Evolutionary conservation across 192 early-diverging fungal genomes (phyloP).

Genomic region (Tieghemiomyces parasiticus): DNA sequence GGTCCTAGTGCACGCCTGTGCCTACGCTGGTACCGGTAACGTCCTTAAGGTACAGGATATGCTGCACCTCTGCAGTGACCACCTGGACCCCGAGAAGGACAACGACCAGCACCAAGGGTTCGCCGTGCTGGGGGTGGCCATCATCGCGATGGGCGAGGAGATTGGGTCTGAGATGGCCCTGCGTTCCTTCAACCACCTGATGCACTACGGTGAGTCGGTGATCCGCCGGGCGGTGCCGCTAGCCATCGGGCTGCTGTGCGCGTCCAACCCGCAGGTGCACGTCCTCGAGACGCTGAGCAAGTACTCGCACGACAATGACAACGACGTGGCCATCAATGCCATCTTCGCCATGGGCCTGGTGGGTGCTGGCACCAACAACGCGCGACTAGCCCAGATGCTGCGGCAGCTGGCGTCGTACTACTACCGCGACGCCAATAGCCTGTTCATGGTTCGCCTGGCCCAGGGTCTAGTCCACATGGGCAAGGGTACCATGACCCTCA

Average conservation of each 20-base stretch:
- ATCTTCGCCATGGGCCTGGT: conserved; percentile 99
- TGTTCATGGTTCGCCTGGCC: conserved; percentile 40
- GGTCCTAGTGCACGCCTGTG: conserved; percentile 76
- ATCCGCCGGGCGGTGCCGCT: conserved; percentile 90
- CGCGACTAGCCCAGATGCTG: conserved; percentile 92
- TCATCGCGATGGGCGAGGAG: conserved; percentile 96
- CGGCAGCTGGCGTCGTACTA: conserved; percentile 94
- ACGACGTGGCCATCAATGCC: conserved; percentile 85
- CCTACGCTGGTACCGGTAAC: conserved; percentile 91
- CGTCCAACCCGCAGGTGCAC: conserved; percentile 85
- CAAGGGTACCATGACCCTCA: conserved; percentile 95
- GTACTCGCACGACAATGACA: conserved; percentile 97
- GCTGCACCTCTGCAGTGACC: conserved; percentile 92
- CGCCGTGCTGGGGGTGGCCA: conserved; percentile 88
- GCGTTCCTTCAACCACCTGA: conserved; percentile 90
- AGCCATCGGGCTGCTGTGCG: conserved; percentile 86
- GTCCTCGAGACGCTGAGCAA: conserved; percentile 94
- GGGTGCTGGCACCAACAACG: conserved; percentile 98
- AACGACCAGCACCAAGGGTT: conserved; percentile 68
- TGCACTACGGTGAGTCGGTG: conserved; percentile 97
- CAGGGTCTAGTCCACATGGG: conserved; percentile 66
- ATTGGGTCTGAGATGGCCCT: conserved; percentile 93
- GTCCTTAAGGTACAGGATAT: conserved; percentile 93
- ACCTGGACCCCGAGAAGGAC: conserved; percentile 75
- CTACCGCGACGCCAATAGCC: conserved; percentile 68